Evolutionary conservation across 1,139 yeast species (phyloP).

Genomic region (Pneumocystis sp.): DNA sequence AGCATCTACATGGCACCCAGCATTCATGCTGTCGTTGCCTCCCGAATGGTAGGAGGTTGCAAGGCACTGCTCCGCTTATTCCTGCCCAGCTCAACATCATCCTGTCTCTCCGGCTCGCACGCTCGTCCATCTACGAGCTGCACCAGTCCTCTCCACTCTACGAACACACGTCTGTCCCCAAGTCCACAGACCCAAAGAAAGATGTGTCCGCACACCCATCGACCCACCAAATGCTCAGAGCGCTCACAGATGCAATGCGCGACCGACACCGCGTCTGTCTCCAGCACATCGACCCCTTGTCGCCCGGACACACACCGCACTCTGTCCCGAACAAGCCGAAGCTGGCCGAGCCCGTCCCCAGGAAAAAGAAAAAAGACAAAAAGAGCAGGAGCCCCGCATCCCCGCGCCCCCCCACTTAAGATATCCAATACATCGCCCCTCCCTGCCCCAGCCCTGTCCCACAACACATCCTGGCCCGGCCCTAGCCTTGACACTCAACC

Average conservation of each 20-base stretch:
- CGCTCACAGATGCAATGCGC: not conserved
- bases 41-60: constrained; percentile 27
- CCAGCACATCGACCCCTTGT: not conserved
- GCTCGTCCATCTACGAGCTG: not conserved
- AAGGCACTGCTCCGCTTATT: constrained; percentile 21
- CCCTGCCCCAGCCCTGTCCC: too few relatives aligned
- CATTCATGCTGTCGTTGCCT: constrained; percentile 39
- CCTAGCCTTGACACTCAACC: too few relatives aligned
- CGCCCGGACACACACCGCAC: not conserved
- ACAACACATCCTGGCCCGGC: too few relatives aligned
- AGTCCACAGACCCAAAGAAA: not conserved
- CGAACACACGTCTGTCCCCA: not conserved
- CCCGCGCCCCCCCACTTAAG: too few relatives aligned
- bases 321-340: not conserved
- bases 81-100: not conserved
- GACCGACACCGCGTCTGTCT: not conserved
- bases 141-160: not conserved
- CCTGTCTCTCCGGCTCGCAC: not conserved
- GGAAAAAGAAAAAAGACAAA: not conserved
- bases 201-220: not conserved
- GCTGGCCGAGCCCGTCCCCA: not conserved
- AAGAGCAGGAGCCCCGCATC: not conserved
- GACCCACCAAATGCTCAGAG: not conserved
- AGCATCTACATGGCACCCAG: constrained; percentile 84
- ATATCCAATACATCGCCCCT: too few relatives aligned